Evolutionary conservation across 2,329 filamentous ascomycete genomes (phyloP), one percentile per base, ranked within the genome.

Genomic region (Xylariales sp.): DNA sequence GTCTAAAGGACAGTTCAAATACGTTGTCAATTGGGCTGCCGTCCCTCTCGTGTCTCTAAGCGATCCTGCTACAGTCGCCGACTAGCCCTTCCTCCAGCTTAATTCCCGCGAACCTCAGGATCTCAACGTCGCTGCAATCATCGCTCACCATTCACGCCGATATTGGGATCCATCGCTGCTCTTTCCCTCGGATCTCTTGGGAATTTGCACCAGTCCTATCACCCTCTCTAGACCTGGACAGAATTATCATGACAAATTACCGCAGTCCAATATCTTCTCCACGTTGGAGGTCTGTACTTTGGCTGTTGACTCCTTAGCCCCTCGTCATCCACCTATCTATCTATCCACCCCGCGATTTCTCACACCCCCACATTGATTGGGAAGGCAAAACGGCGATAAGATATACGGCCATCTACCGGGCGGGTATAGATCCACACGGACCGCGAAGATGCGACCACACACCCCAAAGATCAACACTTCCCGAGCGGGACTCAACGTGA

Each of bases 231-330:
- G n/a, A n/a, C n/a, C n/a, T n/a, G 47, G 52, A 54, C 52, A 51
- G 59, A 50, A 63, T 52, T 70, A 71, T 69, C 65, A 71, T 70
- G 68, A 68, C 61, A 59, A 63, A 60, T 60, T 64, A 65, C 59
- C 63, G 57, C 56, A 61, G 55, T 48, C 56, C 60, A 52, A 55
- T 54, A 46, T 55, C 62, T 49, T 58, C 53, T 65, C 67, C 64
- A 59, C 58, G 58, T 55, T 65, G 67, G 68, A 69, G 67, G 58
- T 62, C 65, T 57, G 55, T 66, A 58, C 60, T 63, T 56, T 62
- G 63, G 65, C 59, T 64, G 50, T 59, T 67, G 54, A 65, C 60
- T 46, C 66, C 65, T 53, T 70, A 68, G 50, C 47, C 16, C 47
- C 45, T 49, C 46, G 40, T 34, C 42, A 43, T 38, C 34, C 28